phyloP scores from a whole-genome alignment of 2,329 filamentous ascomycete genomes.

The Akanthomyces lecanii region DNA sequence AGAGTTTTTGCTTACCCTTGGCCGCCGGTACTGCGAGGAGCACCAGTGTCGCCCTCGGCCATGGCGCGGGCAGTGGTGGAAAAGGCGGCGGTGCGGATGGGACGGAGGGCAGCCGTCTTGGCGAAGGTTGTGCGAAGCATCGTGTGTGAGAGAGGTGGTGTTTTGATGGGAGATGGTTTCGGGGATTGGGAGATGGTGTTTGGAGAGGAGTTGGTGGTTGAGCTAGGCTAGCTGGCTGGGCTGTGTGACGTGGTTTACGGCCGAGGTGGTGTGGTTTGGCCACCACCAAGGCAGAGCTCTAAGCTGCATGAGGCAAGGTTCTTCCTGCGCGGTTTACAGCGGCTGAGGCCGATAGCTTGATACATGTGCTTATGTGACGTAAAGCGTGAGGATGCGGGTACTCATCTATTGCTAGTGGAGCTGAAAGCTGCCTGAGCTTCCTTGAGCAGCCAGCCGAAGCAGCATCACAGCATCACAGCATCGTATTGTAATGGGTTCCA shows the following conservation, averaged over 20 bases:
- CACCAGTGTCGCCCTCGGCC: slow-evolving; percentile 66
- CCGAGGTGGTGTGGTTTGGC: slow-evolving; percentile 11
- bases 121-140: slow-evolving; percentile 67
- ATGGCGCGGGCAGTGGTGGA: slow-evolving; percentile 60
- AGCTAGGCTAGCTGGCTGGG: neutral
- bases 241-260: slow-evolving; percentile 7
- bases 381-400: neutral
- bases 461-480: neutral
- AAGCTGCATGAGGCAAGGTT: slow-evolving; percentile 4
- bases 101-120: slow-evolving; percentile 51
- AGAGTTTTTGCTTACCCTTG: slow-evolving; percentile 44
- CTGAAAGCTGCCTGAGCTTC: neutral
- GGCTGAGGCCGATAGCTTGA: neutral
- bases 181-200: slow-evolving; percentile 16
- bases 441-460: no score
- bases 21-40: slow-evolving; percentile 51
- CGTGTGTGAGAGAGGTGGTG: slow-evolving; percentile 22
- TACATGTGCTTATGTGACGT: neutral
- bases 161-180: slow-evolving; percentile 18
- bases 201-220: slow-evolving; percentile 8
- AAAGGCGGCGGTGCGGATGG: slow-evolving; percentile 56
- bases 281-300: slow-evolving; percentile 4
- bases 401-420: neutral
- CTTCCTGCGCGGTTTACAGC: neutral
- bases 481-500: neutral